Evolutionary conservation across 495 filamentous ascomycete genomes (phyloP), one percentile per base, ranked within the genome.

Genomic region (Xylaria telfairii): DNA sequence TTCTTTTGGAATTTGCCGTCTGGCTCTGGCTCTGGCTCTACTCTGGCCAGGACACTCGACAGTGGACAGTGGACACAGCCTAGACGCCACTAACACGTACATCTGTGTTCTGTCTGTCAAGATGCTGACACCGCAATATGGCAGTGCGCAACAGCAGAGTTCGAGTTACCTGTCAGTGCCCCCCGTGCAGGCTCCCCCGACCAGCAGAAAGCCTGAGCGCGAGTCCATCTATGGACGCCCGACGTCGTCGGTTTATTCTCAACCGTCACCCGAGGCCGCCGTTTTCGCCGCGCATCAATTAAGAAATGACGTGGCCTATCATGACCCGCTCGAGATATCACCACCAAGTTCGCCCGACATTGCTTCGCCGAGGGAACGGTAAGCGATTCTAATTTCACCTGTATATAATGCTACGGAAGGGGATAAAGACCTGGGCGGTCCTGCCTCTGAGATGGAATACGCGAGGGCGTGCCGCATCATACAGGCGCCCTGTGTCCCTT

Each of bases 291-390:
- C 78, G 24, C 72, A 71, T 17, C 75, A 77, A 21, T 47, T 76
- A 19, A 67, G 71, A 76, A 78, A 77, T 60, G 74, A 81, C 75
- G 78, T 80, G 59, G 75, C 78, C 61, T 75, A 77, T 53, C 75
- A 77, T 71, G 77, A 77, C 41, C 74, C 72, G 62, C 77, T 70
- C 71, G 81, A 82, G 26, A 80, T 85, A 76, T 85, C 83, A 42
- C 83, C 83, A 59, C 83, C 83, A 12, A 85, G 83, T 78, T 85
- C 83, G 51, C 83, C 83, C 44, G 83, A 84, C 75, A 75, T 76
- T 24, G 72, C 72, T 21, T 75, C 74, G 26, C 72, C 72, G 6
- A 77, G 71, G 54, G 71, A 78, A 67, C 72, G 71, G 79, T 81
- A 76, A 78, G 79, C 75, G 42, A 60, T 67, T 54, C 42, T 69